These are phyloP conservation scores for Hypoxylon subgilvum DNA, from an alignment of 495 filamentous ascomycete genomes.

Conservation along the genomic window DNA sequence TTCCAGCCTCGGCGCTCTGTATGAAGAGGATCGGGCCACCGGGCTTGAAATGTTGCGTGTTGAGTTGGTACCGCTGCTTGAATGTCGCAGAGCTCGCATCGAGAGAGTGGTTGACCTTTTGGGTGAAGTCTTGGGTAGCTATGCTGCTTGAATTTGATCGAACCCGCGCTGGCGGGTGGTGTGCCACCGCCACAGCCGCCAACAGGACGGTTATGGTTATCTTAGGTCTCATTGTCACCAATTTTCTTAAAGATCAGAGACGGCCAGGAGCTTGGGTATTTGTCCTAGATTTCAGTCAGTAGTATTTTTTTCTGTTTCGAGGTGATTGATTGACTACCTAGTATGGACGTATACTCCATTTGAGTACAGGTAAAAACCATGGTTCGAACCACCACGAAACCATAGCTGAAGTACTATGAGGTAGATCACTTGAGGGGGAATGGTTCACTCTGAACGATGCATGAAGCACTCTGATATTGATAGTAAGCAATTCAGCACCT, in stretches of 20 bases:
- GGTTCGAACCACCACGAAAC: neutral
- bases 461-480: neutral
- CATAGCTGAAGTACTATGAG: neutral
- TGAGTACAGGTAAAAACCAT: neutral
- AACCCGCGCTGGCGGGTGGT: slow-evolving; percentile 5
- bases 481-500: neutral
- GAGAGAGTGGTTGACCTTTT: slow-evolving; percentile 25
- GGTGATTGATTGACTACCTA: too few relatives aligned
- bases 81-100: slow-evolving; percentile 24
- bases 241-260: too few relatives aligned
- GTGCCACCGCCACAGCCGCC: slow-evolving; percentile 5
- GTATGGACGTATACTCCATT: neutral
- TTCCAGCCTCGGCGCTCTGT: slow-evolving; percentile 31
- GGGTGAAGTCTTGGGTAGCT: slow-evolving; percentile 26
- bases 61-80: slow-evolving; percentile 31
- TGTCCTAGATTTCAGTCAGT: neutral
- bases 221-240: slow-evolving; percentile 10
- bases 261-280: too few relatives aligned
- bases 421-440: neutral
- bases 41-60: slow-evolving; percentile 27
- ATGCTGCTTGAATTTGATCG: slow-evolving; percentile 23
- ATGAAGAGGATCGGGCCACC: slow-evolving; percentile 36
- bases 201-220: slow-evolving; percentile 1
- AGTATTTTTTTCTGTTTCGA: neutral
- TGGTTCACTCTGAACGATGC: neutral